phyloP scores from a whole-genome alignment of 345 rosid species.

The Psidium guajava region DNA sequence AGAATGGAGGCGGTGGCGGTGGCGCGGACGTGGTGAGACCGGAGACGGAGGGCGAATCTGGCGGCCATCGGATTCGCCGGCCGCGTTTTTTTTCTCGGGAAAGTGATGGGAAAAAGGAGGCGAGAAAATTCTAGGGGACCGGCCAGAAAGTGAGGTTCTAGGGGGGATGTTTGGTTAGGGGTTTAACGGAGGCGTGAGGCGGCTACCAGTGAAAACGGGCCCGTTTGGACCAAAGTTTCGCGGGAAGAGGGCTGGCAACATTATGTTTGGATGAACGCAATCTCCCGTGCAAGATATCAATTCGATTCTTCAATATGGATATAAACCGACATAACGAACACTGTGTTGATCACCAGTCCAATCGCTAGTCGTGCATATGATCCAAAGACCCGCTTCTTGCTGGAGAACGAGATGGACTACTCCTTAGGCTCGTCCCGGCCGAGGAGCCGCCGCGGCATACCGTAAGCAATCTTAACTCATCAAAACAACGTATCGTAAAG shows the following conservation, averaged over 20 bases:
- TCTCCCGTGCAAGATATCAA: no score
- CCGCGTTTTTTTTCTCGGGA: slow-evolving; percentile 3
- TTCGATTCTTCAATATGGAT: no score
- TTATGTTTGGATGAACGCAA: no score
- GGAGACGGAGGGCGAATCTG: slow-evolving; percentile 38
- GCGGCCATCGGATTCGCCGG: slow-evolving; percentile 33
- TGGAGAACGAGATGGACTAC: no score
- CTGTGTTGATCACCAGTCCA: no score
- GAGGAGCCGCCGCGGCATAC: no score
- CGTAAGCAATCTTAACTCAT: no score
- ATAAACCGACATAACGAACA: no score
- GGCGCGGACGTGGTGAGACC: slow-evolving; percentile 26
- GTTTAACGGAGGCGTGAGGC: not conserved
- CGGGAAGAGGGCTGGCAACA: not conserved
- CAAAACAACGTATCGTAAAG: no score
- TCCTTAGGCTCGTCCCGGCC: no score
- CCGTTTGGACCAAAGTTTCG: not conserved
- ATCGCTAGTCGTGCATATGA: no score
- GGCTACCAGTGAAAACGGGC: not conserved
- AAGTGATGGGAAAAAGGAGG: not conserved
- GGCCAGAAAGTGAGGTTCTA: not conserved
- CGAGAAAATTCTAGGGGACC: not conserved
- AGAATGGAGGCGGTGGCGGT: not conserved
- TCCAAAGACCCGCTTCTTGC: no score
- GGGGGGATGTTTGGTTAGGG: not conserved